Evolutionary conservation across 2,329 filamentous ascomycete species (phyloP), one percentile per base, ranked within the genome.

Genomic region (Penicillium sp.): DNA sequence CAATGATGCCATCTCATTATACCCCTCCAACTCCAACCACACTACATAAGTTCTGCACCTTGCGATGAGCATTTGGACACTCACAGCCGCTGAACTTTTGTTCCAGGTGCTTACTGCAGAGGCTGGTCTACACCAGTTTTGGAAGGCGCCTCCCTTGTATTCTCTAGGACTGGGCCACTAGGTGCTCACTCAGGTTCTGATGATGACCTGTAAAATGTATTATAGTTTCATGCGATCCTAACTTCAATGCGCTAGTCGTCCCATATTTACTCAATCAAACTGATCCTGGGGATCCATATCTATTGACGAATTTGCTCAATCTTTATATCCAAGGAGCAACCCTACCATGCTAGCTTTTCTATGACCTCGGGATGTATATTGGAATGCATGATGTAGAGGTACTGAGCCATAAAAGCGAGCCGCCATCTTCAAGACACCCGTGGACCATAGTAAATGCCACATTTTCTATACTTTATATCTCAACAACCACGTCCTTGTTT

Each of bases 181-280:
- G 27, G 43, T 33, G 23, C 51, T 15, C 43, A 47, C 9, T 50
- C 53, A 53, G 40, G 49, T 40, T 54, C 38, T 39, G n/a, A 45
- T 43, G 11, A 27, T 50, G 39, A 49, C 60, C 52, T 57, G 50
- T 41, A 41, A 46, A 38, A 58, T 66, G 60, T 66, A 66, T 53
- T 36, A 65, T 66, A 65, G n/a, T 45, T 41, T 13, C 15, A 33
- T 46, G 39, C 31, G 47, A 46, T 40, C 39, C n/a, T 43, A 53
- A 15, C 23, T 40, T 36, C 15, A 36, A 19, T 48, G 15, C 15
- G 29, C 36, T 23, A 31, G 31, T 40, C 19, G n/a, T 29, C 36
- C 23, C 27, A 34, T 21, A 27, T 15, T 36, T 31, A 13, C 21
- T 25, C 13, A 8, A 11, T 36, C 9, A 16, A 34, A 11, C 7